Percentiles rank a stretch among this genome's conserved stretches.
Conservation (phyloP, 1,284 basidiomycete species). For the Moniliophthora roreri region DNA sequence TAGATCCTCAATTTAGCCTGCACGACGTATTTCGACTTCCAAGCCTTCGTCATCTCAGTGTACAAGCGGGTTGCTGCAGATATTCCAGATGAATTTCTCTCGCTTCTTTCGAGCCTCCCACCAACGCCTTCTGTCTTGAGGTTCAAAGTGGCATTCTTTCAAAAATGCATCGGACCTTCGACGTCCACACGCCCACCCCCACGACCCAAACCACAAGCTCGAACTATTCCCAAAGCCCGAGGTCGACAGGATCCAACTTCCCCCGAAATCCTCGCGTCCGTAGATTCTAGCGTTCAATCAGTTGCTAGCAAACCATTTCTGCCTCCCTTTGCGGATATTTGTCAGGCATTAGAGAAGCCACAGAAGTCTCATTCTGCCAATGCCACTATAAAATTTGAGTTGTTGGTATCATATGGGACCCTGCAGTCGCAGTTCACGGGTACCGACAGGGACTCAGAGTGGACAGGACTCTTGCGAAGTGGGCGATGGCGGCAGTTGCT, state of each 20-base stretch:
- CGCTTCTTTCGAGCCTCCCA: constrained; percentile 42
- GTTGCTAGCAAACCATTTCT: constrained; percentile 26
- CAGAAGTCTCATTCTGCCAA: neutral
- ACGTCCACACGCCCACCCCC: constrained; percentile 9
- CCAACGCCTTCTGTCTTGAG: constrained; percentile 35
- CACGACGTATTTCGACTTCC: constrained; percentile 46
- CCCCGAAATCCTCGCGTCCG: constrained; percentile 15
- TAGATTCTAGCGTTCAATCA: constrained; percentile 15
- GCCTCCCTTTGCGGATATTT: constrained; percentile 33
- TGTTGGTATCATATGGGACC: constrained; percentile 45
- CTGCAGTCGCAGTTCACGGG: constrained; percentile 35
- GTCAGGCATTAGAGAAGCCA: constrained; percentile 29
- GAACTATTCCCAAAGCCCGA: constrained; percentile 33
- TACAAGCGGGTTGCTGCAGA: constrained; percentile 42
- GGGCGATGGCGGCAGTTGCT: constrained; percentile 33
- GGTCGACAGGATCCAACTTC: constrained; percentile 18
- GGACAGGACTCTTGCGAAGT: constrained; percentile 37
- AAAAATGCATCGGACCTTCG: constrained; percentile 36
- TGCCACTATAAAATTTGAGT: constrained; percentile 41
- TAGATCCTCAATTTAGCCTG: constrained; percentile 58
- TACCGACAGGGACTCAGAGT: constrained; percentile 40
- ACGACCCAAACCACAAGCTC: constrained; percentile 26
- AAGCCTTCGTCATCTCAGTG: constrained; percentile 48
- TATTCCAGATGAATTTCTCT: constrained; percentile 30
- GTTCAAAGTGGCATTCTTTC: constrained; percentile 53